Evolutionary conservation across 495 filamentous ascomycete species (phyloP).

Genomic region (Amniculicola lignicola): DNA sequence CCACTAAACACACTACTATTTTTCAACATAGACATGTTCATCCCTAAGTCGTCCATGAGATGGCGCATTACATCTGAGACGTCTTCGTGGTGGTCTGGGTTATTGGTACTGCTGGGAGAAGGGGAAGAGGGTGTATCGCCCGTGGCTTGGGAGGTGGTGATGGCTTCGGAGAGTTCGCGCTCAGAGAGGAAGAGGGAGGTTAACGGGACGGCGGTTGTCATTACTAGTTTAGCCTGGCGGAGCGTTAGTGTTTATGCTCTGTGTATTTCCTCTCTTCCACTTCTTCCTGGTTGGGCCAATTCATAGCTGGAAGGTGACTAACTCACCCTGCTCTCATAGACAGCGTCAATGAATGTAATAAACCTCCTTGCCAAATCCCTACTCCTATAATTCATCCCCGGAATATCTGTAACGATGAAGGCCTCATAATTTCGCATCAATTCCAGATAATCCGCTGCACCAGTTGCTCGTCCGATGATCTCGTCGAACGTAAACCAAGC

Average conservation of each 20-base stretch:
- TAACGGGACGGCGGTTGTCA: conserved; percentile 82
- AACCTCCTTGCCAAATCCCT: conserved; percentile 90
- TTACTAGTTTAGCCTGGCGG: conserved; percentile 80
- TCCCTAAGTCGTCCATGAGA: conserved; percentile 90
- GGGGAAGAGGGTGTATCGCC: conserved; percentile 34
- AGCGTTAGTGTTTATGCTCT: background rate
- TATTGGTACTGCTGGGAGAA: too few species aligned
- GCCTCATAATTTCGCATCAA: conserved; percentile 85
- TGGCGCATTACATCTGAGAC: conserved; percentile 79
- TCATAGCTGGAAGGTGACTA: background rate
- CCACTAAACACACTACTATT: conserved; percentile 85
- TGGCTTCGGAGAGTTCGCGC: conserved; percentile 62
- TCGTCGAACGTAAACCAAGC: conserved; percentile 89
- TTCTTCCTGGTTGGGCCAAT: too few species aligned
- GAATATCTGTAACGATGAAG: conserved; percentile 87
- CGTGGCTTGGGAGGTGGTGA: conserved; percentile 42
- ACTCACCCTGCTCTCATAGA: conserved; percentile 72
- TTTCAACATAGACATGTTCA: conserved; percentile 82
- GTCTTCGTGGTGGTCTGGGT: conserved; percentile 57
- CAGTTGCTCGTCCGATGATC: conserved; percentile 79
- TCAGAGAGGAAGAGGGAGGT: conserved; percentile 84
- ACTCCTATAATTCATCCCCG: conserved; percentile 79
- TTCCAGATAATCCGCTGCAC: conserved; percentile 93
- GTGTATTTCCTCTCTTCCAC: too few species aligned
- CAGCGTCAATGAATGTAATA: conserved; percentile 95